Evolutionary conservation across 2,329 filamentous ascomycete genomes (phyloP).

Genomic region (Epicoccum nigrum): DNA sequence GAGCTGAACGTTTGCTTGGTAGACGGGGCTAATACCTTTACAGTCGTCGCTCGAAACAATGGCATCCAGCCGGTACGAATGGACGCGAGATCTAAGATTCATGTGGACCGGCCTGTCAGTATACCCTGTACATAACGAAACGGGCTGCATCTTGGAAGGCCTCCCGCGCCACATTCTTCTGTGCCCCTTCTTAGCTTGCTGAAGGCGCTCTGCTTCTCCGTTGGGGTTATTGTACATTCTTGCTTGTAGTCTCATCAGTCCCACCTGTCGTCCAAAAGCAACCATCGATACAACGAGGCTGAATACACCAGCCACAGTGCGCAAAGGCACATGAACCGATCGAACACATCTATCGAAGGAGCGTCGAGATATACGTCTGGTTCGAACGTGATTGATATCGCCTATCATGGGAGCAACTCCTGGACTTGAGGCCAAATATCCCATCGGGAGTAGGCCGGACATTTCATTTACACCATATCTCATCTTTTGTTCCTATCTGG

Average conservation of each 20-base stretch:
- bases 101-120: slow-evolving; percentile 4
- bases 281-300: too few relatives aligned
- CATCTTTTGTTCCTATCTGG: slow-evolving; percentile 62
- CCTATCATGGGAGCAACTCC: slow-evolving; percentile 15
- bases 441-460: slow-evolving; percentile 41
- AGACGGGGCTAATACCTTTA: slow-evolving; percentile 7
- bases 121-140: slow-evolving; percentile 16
- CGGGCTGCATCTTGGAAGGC: slow-evolving; percentile 10
- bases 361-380: neutral
- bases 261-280: too few relatives aligned
- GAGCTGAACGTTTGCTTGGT: slow-evolving; percentile 3
- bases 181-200: neutral
- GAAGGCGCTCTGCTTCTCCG: slow-evolving; percentile 1
- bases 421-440: slow-evolving; percentile 35
- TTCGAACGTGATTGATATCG: neutral
- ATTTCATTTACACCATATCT: slow-evolving; percentile 54
- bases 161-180: slow-evolving; percentile 13
- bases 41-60: slow-evolving; percentile 10
- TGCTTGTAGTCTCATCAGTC: too few relatives aligned
- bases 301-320: neutral
- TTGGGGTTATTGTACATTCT: too few relatives aligned
- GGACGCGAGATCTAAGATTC: neutral
- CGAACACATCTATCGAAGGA: neutral
- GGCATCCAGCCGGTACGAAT: neutral
- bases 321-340: slow-evolving; percentile 1